A percentile compares a stretch with the other conserved stretches of the same genome.
These are phyloP conservation scores for Hymenoscyphus fructigenus DNA, from an alignment of 2,329 filamentous ascomycete genomes.

Conservation along the genomic window DNA sequence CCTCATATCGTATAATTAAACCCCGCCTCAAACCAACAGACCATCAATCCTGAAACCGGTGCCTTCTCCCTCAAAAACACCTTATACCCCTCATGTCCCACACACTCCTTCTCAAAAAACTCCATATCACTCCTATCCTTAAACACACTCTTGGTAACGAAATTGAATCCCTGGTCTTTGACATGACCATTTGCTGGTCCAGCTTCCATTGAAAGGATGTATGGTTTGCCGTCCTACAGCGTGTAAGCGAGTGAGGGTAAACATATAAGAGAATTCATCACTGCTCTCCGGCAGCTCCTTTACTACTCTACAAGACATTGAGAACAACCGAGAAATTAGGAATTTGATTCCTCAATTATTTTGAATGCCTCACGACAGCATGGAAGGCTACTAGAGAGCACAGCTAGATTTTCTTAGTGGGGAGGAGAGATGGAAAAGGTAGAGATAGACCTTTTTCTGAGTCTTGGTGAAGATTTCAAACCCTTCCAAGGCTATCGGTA, in stretches of 20 bases:
- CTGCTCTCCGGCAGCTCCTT: too few species aligned
- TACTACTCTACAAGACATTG: too few species aligned
- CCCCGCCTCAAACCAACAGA: conserved; percentile 20
- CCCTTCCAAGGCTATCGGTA: conserved; percentile 16
- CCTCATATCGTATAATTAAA: conserved; percentile 6
- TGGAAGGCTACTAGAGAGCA: too few species aligned
- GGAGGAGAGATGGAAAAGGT: too few species aligned
- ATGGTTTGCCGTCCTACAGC: conserved; percentile 54
- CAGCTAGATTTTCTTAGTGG: too few species aligned
- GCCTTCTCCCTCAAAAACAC: conserved; percentile 20
- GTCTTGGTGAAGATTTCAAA: conserved; percentile 20
- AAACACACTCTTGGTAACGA: conserved; percentile 53
- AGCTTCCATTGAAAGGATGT: conserved; percentile 51
- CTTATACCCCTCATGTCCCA: conserved; percentile 52
- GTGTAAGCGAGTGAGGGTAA: background rate
- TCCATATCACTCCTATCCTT: conserved; percentile 55
- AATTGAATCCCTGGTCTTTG: conserved; percentile 53
- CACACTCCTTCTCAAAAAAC: conserved; percentile 56
- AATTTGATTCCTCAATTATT: too few species aligned
- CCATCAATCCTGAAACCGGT: conserved; percentile 23
- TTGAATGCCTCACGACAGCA: too few species aligned
- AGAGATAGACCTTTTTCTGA: conserved; percentile 16
- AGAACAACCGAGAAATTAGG: too few species aligned
- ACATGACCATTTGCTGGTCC: conserved; percentile 48
- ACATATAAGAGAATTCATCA: too few species aligned